A percentile compares a stretch with the other conserved stretches of the same genome.
These are phyloP conservation scores for Litchi chinensis DNA, from an alignment of 345 rosid genomes.

Conservation along the genomic window DNA sequence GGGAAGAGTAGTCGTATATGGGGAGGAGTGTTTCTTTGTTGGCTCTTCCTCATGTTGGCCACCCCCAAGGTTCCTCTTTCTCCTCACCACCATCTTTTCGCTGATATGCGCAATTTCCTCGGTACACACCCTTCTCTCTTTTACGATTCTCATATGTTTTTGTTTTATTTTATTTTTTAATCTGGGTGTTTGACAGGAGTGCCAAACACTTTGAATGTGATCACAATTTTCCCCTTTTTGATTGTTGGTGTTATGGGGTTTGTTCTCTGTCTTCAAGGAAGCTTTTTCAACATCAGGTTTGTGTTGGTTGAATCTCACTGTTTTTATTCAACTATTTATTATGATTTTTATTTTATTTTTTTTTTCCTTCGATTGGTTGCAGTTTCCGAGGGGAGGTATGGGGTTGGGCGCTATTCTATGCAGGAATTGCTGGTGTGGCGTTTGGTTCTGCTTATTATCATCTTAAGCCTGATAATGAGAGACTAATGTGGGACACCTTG, in stretches of 20 bases:
- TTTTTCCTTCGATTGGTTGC: constrained; percentile 24
- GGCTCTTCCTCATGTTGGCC: constrained; percentile 58
- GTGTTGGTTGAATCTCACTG: neutral
- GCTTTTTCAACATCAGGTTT: constrained; percentile 70
- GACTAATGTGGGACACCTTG: constrained; percentile 73
- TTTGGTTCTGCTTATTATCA: constrained; percentile 91
- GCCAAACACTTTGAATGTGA: constrained; percentile 85
- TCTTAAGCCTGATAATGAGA: constrained; percentile 73
- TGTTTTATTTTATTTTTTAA: neutral
- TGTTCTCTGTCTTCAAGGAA: constrained; percentile 66
- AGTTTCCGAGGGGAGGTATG: constrained; percentile 76
- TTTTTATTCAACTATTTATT: constrained; percentile 2
- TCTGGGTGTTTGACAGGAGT: constrained; percentile 57
- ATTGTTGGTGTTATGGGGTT: constrained; percentile 79
- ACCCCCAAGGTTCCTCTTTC: constrained; percentile 75
- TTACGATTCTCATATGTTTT: neutral
- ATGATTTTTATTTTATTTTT: constrained; percentile 1
- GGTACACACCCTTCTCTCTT: constrained; percentile 39
- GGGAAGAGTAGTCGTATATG: constrained; percentile 47
- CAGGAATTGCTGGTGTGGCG: constrained; percentile 62
- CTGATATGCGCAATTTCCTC: constrained; percentile 82
- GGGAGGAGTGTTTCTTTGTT: constrained; percentile 53
- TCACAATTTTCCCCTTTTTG: constrained; percentile 83
- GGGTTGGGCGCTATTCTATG: constrained; percentile 83
- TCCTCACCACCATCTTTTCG: constrained; percentile 49